Evolutionary conservation across 2,329 filamentous ascomycete genomes (phyloP).

Genomic region (Aspergillus arachidicola): DNA sequence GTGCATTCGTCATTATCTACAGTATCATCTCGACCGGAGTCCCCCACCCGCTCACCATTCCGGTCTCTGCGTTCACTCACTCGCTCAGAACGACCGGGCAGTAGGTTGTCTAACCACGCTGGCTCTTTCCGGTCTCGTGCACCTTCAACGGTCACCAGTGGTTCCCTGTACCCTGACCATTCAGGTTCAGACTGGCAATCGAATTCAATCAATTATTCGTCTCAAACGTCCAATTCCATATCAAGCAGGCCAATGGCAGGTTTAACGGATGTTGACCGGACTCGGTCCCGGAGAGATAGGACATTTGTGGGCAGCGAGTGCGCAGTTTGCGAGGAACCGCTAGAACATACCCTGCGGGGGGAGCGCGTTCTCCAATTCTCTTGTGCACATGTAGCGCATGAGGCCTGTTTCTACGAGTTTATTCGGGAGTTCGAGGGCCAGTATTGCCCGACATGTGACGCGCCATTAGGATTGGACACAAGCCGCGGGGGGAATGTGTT

Average conservation of each 20-base stretch:
- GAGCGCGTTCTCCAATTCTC: conserved; percentile 95
- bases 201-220: conserved; percentile 32
- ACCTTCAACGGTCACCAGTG: conserved; percentile 26
- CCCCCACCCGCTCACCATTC: conserved; percentile 36
- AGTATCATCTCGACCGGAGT: conserved; percentile 35
- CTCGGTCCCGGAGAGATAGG: conserved; percentile 79
- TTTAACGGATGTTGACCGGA: conserved; percentile 74
- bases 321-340: conserved; percentile 91
- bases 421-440: conserved; percentile 93
- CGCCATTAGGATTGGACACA: conserved; percentile 86
- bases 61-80: conserved; percentile 35
- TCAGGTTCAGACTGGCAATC: conserved; percentile 21
- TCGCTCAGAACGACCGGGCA: conserved; percentile 34
- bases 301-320: conserved; percentile 96
- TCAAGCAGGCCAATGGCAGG: conserved; percentile 57
- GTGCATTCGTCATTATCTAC: conserved; percentile 20
- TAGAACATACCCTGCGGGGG: conserved; percentile 91
- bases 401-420: conserved; percentile 98
- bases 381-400: conserved; percentile 94
- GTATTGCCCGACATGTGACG: conserved; percentile 91
- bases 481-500: conserved; percentile 90
- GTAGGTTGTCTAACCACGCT: conserved; percentile 31
- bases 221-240: conserved; percentile 39
- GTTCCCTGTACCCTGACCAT: conserved; percentile 22
- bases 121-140: conserved; percentile 27